These are phyloP conservation scores for Oryza officinalis DNA, from an alignment of 176 grass and related monocot genomes.

Conservation along the genomic window DNA sequence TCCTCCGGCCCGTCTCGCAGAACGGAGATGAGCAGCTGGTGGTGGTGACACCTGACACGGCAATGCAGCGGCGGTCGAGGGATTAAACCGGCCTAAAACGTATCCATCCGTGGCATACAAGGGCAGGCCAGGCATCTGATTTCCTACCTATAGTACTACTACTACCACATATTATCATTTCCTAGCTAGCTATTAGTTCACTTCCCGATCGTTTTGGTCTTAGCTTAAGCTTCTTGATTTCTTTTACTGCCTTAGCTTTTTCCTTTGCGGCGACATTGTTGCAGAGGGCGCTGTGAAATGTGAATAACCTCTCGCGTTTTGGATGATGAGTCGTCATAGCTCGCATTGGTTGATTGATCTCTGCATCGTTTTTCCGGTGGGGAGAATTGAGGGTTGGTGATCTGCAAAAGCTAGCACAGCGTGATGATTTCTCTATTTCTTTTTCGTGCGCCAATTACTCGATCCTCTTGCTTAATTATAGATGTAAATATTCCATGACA, in stretches of 20 bases:
- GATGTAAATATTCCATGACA: background rate
- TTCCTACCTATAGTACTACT: conserved; percentile 15
- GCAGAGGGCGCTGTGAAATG: conserved; percentile 36
- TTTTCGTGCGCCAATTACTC: background rate
- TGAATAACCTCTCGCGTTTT: conserved; percentile 32
- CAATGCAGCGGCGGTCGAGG: background rate
- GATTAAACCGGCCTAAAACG: conserved; percentile 8
- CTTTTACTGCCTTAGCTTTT: background rate
- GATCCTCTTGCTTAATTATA: background rate
- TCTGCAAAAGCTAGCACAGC: background rate
- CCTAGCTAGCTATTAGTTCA: background rate
- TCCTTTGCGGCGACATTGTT: conserved; percentile 10
- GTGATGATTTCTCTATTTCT: background rate
- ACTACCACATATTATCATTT: background rate
- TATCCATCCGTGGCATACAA: conserved; percentile 48
- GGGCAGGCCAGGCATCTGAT: conserved; percentile 61
- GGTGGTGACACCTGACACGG: background rate
- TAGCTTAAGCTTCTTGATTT: conserved; percentile 3
- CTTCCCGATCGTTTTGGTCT: background rate
- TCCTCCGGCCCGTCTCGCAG: background rate
- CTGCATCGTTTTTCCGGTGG: conserved; percentile 16
- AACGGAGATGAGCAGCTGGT: conserved; percentile 20
- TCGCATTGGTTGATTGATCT: conserved; percentile 15
- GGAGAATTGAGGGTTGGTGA: background rate
- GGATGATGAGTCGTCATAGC: background rate